These are phyloP conservation scores for Pseudogymnoascus sp. DNA, from an alignment of 2,329 filamentous ascomycete species.

Conservation along the genomic window DNA sequence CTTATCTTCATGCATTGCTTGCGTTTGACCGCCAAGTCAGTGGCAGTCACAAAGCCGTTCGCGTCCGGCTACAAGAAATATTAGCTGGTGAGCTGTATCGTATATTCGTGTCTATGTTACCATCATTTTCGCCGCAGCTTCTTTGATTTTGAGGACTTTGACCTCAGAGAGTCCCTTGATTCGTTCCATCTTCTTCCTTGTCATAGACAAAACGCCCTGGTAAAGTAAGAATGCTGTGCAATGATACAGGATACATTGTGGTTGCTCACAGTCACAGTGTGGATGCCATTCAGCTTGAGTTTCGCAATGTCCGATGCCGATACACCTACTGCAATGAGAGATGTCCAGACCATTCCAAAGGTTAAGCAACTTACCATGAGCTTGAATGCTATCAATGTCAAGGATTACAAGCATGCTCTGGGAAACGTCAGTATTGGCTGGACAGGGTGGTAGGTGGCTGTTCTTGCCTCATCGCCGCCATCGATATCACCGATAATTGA, in stretches of 20 bases:
- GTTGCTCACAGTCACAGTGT: slow-evolving; percentile 52
- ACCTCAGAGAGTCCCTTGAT: slow-evolving; percentile 66
- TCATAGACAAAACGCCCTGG: slow-evolving; percentile 36
- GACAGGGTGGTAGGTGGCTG: not conserved
- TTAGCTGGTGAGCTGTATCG: not conserved
- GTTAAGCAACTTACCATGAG: slow-evolving; percentile 44
- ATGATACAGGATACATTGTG: not conserved
- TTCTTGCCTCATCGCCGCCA: slow-evolving; percentile 14
- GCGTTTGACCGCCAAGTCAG: slow-evolving; percentile 56
- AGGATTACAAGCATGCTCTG: slow-evolving; percentile 39
- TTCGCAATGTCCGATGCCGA: slow-evolving; percentile 60
- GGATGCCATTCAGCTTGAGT: slow-evolving; percentile 56
- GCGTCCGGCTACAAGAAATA: slow-evolving; percentile 43
- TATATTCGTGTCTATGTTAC: slow-evolving; percentile 22
- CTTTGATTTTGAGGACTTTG: slow-evolving; percentile 66
- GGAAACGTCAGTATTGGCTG: not conserved
- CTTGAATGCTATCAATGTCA: slow-evolving; percentile 60
- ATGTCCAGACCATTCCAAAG: not conserved
- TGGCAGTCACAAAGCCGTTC: slow-evolving; percentile 58
- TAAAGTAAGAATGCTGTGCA: not conserved
- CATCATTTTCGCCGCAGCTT: slow-evolving; percentile 46
- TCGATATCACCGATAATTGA: slow-evolving; percentile 10
- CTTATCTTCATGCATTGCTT: slow-evolving; percentile 60
- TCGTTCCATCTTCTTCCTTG: slow-evolving; percentile 53
- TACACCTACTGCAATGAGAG: slow-evolving; percentile 42